phyloP scores from a whole-genome alignment of 2,329 filamentous ascomycete genomes.

The Colletotrichum sp. region DNA sequence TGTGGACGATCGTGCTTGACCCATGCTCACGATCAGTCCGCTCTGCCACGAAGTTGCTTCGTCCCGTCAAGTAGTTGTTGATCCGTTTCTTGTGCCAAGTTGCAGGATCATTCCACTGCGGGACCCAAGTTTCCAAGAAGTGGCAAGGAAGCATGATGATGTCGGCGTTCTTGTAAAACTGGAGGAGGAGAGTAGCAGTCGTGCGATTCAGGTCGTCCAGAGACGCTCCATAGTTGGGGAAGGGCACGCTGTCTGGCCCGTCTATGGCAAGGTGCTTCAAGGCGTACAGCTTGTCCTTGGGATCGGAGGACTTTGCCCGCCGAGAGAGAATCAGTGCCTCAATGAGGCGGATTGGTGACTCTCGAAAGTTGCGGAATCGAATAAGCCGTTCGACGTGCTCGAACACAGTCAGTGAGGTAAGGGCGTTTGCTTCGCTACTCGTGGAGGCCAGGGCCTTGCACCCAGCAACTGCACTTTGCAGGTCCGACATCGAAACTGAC shows the following conservation, averaged over 20 bases:
- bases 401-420: not conserved
- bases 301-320: not conserved
- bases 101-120: not conserved
- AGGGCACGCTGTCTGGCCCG: not conserved
- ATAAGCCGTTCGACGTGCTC: not conserved
- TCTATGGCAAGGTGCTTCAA: not conserved
- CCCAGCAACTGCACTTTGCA: not conserved
- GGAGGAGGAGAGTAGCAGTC: not conserved
- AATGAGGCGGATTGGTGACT: not conserved
- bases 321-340: not conserved
- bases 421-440: not conserved
- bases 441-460: not conserved
- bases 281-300: not conserved
- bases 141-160: not conserved
- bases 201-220: not conserved
- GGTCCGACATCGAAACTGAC: not conserved
- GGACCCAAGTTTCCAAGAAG: not conserved
- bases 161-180: not conserved
- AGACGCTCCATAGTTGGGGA: not conserved
- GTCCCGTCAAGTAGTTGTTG: not conserved
- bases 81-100: not conserved
- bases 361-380: not conserved
- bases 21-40: not conserved
- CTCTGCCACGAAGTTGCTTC: not conserved
- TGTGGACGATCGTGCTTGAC: not conserved